These are phyloP conservation scores for Paramecium octaurelia DNA, from an alignment of 73 alveolate genomes.

Conservation along the genomic window DNA sequence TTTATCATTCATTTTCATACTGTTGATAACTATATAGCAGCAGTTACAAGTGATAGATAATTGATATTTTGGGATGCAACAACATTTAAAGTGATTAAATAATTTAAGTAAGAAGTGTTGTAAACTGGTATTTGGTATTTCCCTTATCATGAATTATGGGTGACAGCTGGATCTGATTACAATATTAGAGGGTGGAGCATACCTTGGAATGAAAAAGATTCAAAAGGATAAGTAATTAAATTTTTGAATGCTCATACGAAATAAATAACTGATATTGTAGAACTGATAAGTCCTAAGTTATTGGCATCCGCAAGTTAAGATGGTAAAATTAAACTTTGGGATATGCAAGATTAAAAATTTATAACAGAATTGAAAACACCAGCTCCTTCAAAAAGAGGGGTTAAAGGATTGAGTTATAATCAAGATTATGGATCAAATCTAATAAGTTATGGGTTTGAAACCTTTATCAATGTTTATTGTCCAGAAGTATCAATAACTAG, in stretches of 20 bases:
- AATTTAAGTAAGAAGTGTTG: constrained; percentile 69
- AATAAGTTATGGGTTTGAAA: constrained; percentile 92
- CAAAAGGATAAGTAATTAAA: constrained; percentile 68
- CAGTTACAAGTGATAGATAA: constrained; percentile 81
- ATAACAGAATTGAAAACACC: constrained; percentile 79
- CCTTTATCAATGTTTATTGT: constrained; percentile 88
- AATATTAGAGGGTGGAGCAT: constrained; percentile 78
- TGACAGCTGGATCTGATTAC: constrained; percentile 88
- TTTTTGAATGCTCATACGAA: constrained; percentile 80
- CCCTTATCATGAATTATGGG: constrained; percentile 91
- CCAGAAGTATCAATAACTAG: constrained; percentile 89
- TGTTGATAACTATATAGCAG: constrained; percentile 68
- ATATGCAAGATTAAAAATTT: constrained; percentile 79
- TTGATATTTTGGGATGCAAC: constrained; percentile 76
- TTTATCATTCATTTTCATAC: constrained; percentile 42
- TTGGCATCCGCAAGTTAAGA: constrained; percentile 92
- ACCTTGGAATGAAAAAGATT: constrained; percentile 67
- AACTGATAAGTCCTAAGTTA: constrained; percentile 77
- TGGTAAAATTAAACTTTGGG: constrained; percentile 81
- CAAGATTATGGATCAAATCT: constrained; percentile 85
- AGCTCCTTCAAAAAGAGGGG: constrained; percentile 81
- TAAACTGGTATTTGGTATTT: constrained; percentile 87
- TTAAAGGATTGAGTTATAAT: constrained; percentile 83
- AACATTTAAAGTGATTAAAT: constrained; percentile 69
- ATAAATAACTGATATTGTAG: constrained; percentile 87